These are phyloP conservation scores for Gossypium herbaceum DNA, from an alignment of 345 rosid genomes.

Conservation along the genomic window DNA sequence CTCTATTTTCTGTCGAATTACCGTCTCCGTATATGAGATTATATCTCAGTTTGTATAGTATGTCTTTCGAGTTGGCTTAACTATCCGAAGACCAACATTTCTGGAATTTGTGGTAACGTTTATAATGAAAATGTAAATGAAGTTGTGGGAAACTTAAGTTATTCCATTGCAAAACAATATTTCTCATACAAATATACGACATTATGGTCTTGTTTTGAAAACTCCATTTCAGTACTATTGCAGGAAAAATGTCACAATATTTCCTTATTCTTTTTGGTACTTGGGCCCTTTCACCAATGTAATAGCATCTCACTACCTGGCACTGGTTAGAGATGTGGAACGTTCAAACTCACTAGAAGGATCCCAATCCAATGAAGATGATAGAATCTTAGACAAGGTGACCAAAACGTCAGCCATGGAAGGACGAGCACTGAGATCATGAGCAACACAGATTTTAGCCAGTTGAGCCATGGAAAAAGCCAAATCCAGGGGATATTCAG, in stretches of 20 bases:
- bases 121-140: background rate
- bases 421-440: slow-evolving; percentile 63
- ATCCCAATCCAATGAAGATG: slow-evolving; percentile 83
- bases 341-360: slow-evolving; percentile 59
- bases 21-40: background rate
- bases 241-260: background rate
- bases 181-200: background rate
- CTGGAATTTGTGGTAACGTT: background rate
- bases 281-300: background rate
- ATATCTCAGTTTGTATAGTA: background rate
- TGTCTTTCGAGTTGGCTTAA: background rate
- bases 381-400: slow-evolving; percentile 64
- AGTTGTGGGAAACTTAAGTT: background rate
- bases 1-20: background rate
- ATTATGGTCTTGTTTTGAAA: background rate
- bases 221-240: background rate
- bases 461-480: slow-evolving; percentile 46
- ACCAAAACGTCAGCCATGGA: slow-evolving; percentile 44
- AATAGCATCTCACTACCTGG: slow-evolving; percentile 20
- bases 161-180: background rate
- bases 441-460: slow-evolving; percentile 47
- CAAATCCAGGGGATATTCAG: slow-evolving; percentile 72
- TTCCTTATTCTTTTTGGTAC: background rate
- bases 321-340: slow-evolving; percentile 37
- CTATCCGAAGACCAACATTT: background rate